Base-by-base conservation (phyloP, 1,139 yeast genomes). In the Kodamaea arcana region DNA sequence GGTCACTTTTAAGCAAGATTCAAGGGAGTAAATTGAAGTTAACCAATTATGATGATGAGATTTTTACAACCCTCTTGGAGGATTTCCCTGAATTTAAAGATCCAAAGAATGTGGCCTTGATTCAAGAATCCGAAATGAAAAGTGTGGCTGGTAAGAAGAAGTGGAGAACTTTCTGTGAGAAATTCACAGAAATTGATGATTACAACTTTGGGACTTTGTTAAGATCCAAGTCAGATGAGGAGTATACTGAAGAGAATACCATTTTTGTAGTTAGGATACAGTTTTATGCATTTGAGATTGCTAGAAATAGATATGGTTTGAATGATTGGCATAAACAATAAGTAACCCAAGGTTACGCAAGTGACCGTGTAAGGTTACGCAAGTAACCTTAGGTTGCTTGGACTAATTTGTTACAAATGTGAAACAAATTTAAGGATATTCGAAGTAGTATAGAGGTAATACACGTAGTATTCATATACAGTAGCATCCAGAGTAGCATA, bases 241-340 rank as follows among this genome's bases (percentile, higher is more conserved):
- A 87, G 60, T 94, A 94, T 61, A 75, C 79, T 32, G 88, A 92
- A 62, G 78, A 80, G 34, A 80, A 84, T 39, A 85, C 97, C 29
- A 84, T 90, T 37, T 92, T 92, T 51, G 96, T 79, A 17, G 94
- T 90, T 39, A 78, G 97, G 67, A 78, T 88, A 56, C 97, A 92
- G 65, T 92, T 94, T 57, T 85, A 90, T 51, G 97, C 97, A 37
- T 75, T 88, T 54, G 99, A 92, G 66, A 84, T 92, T 46, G 88
- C 87, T 44, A 83, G 99, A 75, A 94, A 94, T 66, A 83, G 80
- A 61, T 74, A 75, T 47, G 95, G 95, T 27, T 74, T 86, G 56
- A 94, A 92, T 62, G 97, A 92, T 65, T 92, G 99, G 99, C 73
- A n/a, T n/a, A n/a, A n/a, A n/a, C n/a, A n/a, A n/a, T n/a, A n/a